Evolutionary conservation across 345 rosid genomes (phyloP).

Genomic region (Pugionium dolabratum): DNA sequence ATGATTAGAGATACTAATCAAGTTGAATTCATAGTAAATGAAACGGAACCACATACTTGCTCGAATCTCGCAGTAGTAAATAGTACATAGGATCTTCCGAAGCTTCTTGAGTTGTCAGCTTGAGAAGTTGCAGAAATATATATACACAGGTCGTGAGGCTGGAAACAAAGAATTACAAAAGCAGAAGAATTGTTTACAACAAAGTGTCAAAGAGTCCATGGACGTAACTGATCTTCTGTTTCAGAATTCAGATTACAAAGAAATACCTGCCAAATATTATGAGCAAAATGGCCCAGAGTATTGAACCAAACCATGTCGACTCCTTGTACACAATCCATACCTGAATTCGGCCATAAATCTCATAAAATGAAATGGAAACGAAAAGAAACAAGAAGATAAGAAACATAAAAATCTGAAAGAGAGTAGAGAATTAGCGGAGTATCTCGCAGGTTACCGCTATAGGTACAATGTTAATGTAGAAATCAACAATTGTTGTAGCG

Average conservation of each 20-base stretch:
- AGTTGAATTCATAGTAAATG: not conserved
- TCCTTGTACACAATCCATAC: slow-evolving; percentile 82
- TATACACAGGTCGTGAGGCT: slow-evolving; percentile 63
- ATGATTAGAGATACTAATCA: not conserved
- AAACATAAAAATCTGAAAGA: not conserved
- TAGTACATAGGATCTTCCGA: slow-evolving; percentile 68
- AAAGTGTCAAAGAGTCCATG: not conserved
- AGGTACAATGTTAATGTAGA: slow-evolving; percentile 57
- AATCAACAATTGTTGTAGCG: slow-evolving; percentile 70
- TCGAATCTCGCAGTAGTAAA: slow-evolving; percentile 50
- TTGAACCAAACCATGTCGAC: slow-evolving; percentile 44
- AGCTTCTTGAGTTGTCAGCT: slow-evolving; percentile 68
- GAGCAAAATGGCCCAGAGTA: slow-evolving; percentile 66
- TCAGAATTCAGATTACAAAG: not conserved
- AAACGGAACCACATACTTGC: slow-evolving; percentile 47
- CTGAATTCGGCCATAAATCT: slow-evolving; percentile 38
- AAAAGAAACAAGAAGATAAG: not conserved
- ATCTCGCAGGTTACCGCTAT: slow-evolving; percentile 49
- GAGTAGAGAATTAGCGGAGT: not conserved
- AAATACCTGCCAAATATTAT: slow-evolving; percentile 66
- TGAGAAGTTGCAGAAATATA: slow-evolving; percentile 66
- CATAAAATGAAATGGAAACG: not conserved
- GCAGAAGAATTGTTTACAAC: not conserved
- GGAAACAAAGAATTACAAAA: slow-evolving; percentile 13
- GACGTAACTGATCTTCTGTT: not conserved